Percentiles rank a stretch among this genome's conserved stretches.
These are phyloP conservation scores for Monosporascus sp. DNA, from an alignment of 2,329 filamentous ascomycete species.

Conservation along the genomic window DNA sequence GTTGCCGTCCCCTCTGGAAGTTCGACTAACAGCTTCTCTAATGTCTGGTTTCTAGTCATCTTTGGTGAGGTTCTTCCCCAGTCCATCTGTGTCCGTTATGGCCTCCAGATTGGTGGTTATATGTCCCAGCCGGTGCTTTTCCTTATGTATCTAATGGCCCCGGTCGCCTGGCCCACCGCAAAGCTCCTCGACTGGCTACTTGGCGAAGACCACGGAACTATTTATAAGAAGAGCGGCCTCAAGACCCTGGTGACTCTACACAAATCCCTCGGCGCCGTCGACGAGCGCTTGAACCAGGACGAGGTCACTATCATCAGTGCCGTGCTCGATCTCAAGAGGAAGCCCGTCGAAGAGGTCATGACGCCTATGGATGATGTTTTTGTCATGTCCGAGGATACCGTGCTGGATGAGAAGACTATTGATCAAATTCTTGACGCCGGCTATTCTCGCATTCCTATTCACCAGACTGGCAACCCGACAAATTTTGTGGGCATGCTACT, in stretches of 20 bases:
- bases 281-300: slow-evolving; percentile 89
- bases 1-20: no score
- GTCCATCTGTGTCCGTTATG: slow-evolving; percentile 92
- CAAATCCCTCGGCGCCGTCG: slow-evolving; percentile 79
- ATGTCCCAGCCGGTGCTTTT: slow-evolving; percentile 82
- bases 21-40: slow-evolving; percentile 1
- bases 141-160: slow-evolving; percentile 89
- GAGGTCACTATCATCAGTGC: slow-evolving; percentile 99
- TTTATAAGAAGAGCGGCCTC: slow-evolving; percentile 96
- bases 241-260: slow-evolving; percentile 96
- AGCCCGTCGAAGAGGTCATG: slow-evolving; percentile 93
- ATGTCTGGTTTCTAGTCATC: slow-evolving; percentile 60
- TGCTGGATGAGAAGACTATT: slow-evolving; percentile 91
- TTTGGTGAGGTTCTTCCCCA: slow-evolving; percentile 97
- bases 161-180: slow-evolving; percentile 88
- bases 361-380: slow-evolving; percentile 98
- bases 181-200: slow-evolving; percentile 91
- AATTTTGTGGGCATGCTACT: slow-evolving; percentile 98
- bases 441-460: slow-evolving; percentile 93
- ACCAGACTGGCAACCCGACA: slow-evolving; percentile 72
- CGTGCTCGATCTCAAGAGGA: slow-evolving; percentile 92
- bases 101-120: slow-evolving; percentile 88
- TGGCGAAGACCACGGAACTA: slow-evolving; percentile 89
- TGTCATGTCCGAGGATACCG: slow-evolving; percentile 89
- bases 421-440: slow-evolving; percentile 87